Conservation (phyloP, 2,329 filamentous ascomycete species). For the Spiromastix sp. region DNA sequence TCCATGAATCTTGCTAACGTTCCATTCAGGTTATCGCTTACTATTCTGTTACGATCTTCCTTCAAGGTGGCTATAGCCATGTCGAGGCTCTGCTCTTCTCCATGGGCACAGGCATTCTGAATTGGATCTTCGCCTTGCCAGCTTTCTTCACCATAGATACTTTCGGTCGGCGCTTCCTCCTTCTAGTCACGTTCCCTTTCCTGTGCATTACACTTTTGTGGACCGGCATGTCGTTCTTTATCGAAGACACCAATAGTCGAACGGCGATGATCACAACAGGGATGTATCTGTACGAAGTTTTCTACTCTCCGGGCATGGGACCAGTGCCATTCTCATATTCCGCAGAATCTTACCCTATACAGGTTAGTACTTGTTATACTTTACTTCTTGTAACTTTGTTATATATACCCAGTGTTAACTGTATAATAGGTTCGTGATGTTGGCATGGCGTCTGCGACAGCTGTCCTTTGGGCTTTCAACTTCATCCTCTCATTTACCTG, state of each 20-base stretch:
- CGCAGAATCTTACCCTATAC: conserved; percentile 53
- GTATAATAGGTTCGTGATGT: conserved; percentile 52
- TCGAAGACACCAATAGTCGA: conserved; percentile 28
- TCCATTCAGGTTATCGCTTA: conserved; percentile 54
- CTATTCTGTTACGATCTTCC: conserved; percentile 53
- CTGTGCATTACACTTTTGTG: conserved; percentile 42
- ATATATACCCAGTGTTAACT: no score
- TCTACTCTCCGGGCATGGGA: conserved; percentile 48
- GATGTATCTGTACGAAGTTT: conserved; percentile 40
- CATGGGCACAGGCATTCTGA: conserved; percentile 54
- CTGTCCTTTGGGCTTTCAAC: conserved; percentile 48
- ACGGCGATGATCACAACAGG: conserved; percentile 34
- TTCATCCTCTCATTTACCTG: conserved; percentile 44
- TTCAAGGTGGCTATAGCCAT: conserved; percentile 42
- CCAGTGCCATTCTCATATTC: conserved; percentile 56
- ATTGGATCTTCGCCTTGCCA: conserved; percentile 55
- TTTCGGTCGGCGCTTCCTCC: conserved; percentile 52
- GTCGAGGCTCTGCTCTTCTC: conserved; percentile 47
- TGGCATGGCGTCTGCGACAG: conserved; percentile 50
- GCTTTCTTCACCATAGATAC: conserved; percentile 58
- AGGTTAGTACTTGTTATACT: no score
- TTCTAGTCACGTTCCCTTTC: conserved; percentile 53
- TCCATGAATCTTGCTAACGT: no score
- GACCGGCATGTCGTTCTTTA: conserved; percentile 43
- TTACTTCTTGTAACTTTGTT: no score